These are phyloP conservation scores for Coniochaeta hoffmannii DNA, from an alignment of 2,329 filamentous ascomycete species.

Conservation along the genomic window DNA sequence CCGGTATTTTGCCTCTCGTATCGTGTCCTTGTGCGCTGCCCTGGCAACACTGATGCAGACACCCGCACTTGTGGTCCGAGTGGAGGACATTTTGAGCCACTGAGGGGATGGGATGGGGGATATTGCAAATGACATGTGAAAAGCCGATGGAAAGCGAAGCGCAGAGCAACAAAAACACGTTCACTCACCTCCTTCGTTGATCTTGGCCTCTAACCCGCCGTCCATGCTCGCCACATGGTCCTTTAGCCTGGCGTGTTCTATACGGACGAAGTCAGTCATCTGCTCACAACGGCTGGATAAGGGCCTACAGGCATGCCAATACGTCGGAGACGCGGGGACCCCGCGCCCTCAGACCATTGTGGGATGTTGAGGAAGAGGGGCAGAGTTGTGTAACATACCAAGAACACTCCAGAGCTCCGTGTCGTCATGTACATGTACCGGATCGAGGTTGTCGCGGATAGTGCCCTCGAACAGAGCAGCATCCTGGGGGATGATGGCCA, in stretches of 20 bases:
- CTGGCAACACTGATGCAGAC: background rate
- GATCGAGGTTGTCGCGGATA: constrained; percentile 91
- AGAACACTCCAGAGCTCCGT: constrained; percentile 95
- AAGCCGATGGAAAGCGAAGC: constrained; percentile 20
- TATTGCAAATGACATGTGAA: constrained; percentile 5
- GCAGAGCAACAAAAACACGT: constrained; percentile 12
- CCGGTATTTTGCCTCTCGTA: background rate
- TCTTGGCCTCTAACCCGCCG: constrained; percentile 80
- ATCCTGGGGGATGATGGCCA: constrained; percentile 97
- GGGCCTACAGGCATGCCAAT: constrained; percentile 7
- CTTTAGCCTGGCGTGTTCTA: constrained; percentile 88
- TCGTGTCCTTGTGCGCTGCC: constrained; percentile 5
- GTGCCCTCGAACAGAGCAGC: constrained; percentile 71
- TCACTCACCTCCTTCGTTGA: constrained; percentile 85
- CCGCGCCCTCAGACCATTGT: background rate
- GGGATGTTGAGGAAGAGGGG: background rate
- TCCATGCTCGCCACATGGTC: constrained; percentile 83
- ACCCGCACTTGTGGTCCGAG: background rate
- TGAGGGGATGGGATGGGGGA: background rate
- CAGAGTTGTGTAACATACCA: constrained; percentile 45
- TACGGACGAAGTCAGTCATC: constrained; percentile 26
- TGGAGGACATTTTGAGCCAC: background rate
- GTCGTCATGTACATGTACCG: constrained; percentile 90
- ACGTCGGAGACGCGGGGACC: background rate
- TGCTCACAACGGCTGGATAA: constrained; percentile 12